A percentile compares a stretch with the other conserved stretches of the same genome.
phyloP scores from a whole-genome alignment of 176 grass and related monocot species.

The Saccharum officinarum region DNA sequence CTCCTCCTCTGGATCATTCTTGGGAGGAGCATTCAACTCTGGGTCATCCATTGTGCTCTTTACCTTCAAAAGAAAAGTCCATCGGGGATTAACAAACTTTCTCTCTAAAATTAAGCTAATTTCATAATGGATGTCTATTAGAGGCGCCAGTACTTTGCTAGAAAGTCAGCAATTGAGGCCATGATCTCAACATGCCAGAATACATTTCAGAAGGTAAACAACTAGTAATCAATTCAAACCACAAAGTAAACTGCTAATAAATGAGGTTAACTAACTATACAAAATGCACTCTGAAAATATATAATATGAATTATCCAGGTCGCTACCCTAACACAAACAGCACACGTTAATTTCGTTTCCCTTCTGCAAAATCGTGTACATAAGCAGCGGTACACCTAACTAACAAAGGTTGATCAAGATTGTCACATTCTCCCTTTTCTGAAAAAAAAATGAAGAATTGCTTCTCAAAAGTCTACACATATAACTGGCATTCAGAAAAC shows the following conservation, averaged over 20 bases:
- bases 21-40: neutral
- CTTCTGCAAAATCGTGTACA: neutral
- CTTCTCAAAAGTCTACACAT: neutral
- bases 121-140: neutral
- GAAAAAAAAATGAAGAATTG: neutral
- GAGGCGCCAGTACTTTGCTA: neutral
- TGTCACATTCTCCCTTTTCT: neutral
- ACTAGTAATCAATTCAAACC: neutral
- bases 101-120: neutral
- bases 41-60: neutral
- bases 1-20: neutral
- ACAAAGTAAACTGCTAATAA: neutral
- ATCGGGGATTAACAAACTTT: neutral
- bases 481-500: neutral
- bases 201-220: neutral
- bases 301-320: neutral
- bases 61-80: neutral
- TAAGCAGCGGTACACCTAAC: neutral
- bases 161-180: neutral
- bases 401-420: neutral
- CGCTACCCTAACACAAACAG: too few relatives aligned
- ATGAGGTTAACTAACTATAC: neutral
- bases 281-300: neutral
- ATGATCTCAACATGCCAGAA: neutral
- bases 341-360: neutral